Evolutionary conservation across 2,329 filamentous ascomycete genomes (phyloP).

Genomic region (Lecanosticta acicola): DNA sequence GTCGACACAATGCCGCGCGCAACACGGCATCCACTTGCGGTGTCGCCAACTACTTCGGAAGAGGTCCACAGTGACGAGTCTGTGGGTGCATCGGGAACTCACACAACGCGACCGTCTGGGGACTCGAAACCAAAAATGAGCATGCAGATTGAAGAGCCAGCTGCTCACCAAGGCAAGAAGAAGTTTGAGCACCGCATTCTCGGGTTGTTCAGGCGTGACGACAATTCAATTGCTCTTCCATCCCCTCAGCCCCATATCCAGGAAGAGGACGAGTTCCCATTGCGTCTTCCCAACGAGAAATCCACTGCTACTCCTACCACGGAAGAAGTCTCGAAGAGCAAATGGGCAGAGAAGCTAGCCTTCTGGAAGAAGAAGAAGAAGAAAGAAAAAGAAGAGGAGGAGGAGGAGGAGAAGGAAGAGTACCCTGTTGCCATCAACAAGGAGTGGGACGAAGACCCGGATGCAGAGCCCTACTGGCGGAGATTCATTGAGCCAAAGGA

Average conservation of each 20-base stretch:
- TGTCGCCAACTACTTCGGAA: constrained; percentile 2
- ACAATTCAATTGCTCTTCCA: constrained; percentile 33
- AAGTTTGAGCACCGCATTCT: constrained; percentile 3
- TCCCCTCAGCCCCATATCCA: constrained; percentile 40
- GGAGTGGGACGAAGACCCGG: constrained; percentile 56
- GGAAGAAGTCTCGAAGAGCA: constrained; percentile 19
- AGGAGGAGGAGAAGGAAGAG: constrained; percentile 25
- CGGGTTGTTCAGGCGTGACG: constrained; percentile 34
- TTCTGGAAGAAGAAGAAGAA: constrained; percentile 29
- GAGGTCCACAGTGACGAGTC: constrained; percentile 15
- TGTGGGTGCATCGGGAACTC: constrained; percentile 9
- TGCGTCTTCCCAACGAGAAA: constrained; percentile 14
- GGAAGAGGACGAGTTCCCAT: constrained; percentile 31
- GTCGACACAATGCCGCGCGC: constrained; percentile 8
- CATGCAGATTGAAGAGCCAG: constrained; percentile 30
- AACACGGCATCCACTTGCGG: constrained; percentile 11
- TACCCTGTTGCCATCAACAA: constrained; percentile 62
- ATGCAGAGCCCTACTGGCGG: constrained; percentile 67
- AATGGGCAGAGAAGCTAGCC: constrained; percentile 26
- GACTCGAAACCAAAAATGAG: constrained; percentile 19
- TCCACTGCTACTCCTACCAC: not conserved
- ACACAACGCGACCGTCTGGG: constrained; percentile 19
- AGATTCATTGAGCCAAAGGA: constrained; percentile 76
- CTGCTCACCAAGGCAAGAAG: constrained; percentile 11
- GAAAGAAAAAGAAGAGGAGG: constrained; percentile 15